These are phyloP conservation scores for Phaeosphaeriaceae sp. DNA, from an alignment of 2,329 filamentous ascomycete species.

Conservation along the genomic window DNA sequence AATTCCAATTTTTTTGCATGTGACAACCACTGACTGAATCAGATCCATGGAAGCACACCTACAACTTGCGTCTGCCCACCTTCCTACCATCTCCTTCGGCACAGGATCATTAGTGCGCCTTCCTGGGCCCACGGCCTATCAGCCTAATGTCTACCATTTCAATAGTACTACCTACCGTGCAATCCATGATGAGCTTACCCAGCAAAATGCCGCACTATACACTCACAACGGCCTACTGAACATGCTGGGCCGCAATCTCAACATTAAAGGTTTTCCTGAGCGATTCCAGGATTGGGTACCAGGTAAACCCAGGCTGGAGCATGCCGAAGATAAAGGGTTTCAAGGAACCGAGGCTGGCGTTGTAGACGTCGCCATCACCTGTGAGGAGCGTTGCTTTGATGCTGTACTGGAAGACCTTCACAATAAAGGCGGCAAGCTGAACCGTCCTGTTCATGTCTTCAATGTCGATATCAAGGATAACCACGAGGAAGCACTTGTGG, in stretches of 20 bases:
- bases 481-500: slow-evolving; percentile 91
- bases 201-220: slow-evolving; percentile 87
- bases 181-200: slow-evolving; percentile 89
- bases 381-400: slow-evolving; percentile 98
- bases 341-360: slow-evolving; percentile 84
- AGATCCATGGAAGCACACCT: slow-evolving; percentile 99
- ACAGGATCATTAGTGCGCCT: slow-evolving; percentile 94
- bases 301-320: slow-evolving; percentile 79
- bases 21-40: slow-evolving; percentile 20
- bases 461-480: slow-evolving; percentile 99
- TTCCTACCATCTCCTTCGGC: slow-evolving; percentile 97
- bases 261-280: slow-evolving; percentile 94
- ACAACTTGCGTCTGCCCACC: slow-evolving; percentile 79
- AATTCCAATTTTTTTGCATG: not conserved
- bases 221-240: slow-evolving; percentile 90
- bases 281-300: slow-evolving; percentile 98
- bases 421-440: slow-evolving; percentile 82
- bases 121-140: slow-evolving; percentile 86
- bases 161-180: slow-evolving; percentile 94
- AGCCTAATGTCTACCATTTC: slow-evolving; percentile 98
- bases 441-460: slow-evolving; percentile 94
- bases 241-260: slow-evolving; percentile 91
- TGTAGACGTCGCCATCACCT: slow-evolving; percentile 94
- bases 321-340: slow-evolving; percentile 74
- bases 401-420: slow-evolving; percentile 94